Evolutionary conservation across 805 yeast genomes (phyloP), one percentile per base, ranked within the genome.

Genomic region (Candida incommunis): DNA sequence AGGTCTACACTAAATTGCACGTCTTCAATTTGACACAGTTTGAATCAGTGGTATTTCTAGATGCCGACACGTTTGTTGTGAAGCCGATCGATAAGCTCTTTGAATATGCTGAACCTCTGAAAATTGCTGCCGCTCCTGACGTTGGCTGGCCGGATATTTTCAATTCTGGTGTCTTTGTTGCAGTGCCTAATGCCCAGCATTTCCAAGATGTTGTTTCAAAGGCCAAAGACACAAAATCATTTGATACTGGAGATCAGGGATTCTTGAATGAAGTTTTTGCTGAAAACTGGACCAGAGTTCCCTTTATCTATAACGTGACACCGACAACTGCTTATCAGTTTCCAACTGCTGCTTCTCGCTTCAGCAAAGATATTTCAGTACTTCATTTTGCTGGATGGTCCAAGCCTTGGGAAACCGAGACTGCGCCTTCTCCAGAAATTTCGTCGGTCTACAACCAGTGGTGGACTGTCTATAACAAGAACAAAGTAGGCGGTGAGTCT

Each of bases 171-270:
- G 75, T 85, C 20, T 67, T 85, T 55, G 66, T 78, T 2, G 58
- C 78, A 23, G 67, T 68, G 27, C 94, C 94, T 2, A 65, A 67
- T 51, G 34, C 50, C 1, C 48, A 51, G 0, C 70, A 68, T 20
- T 78, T 66, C 51, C 48, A 59, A 2, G 62, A 65, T 25, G 66
- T 86, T 42, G 48, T 59, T 23, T 42, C 50, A 1, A 50, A 55
- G 3, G 53, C 62, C 20, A 46, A 50, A 43, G 25, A 44, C n/a
- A 48, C 66, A 64, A 44, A 40, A 2, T 66, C 77, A 1, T 83
- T 85, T 53, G 96, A 87, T 62, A 95, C 95, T 37, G 90, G 94
- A 2, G 96, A 87, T 62, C 96, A 87, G 61, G 96, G 96, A 11
- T 67, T 87, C 29, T 67, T 87, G 50, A 87, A 87, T 61, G 83